Percentiles rank a stretch among this genome's conserved stretches.
These are phyloP conservation scores for Begonia peltatifolia DNA, from an alignment of 306 rosid species.

Conservation along the genomic window DNA sequence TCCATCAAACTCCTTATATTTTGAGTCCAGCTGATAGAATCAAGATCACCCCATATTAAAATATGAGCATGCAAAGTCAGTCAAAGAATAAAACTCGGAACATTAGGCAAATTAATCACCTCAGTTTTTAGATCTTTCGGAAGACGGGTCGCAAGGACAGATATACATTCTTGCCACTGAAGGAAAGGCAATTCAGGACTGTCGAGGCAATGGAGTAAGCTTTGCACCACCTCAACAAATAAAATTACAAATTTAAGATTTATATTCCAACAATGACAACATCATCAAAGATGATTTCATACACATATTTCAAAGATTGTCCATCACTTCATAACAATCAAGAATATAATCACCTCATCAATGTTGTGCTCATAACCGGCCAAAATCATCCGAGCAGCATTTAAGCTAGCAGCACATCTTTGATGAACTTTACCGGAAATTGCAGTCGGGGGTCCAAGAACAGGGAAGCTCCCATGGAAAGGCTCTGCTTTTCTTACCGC, in stretches of 20 bases:
- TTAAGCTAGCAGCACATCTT: slow-evolving; percentile 81
- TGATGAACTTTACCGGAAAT: slow-evolving; percentile 94
- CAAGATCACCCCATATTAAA: slow-evolving; percentile 9
- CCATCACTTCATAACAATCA: not conserved
- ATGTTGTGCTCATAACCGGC: slow-evolving; percentile 93
- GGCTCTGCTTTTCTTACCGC: slow-evolving; percentile 94
- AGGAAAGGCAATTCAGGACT: slow-evolving; percentile 94
- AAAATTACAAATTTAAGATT: not conserved
- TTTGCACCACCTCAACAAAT: slow-evolving; percentile 71
- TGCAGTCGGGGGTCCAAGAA: slow-evolving; percentile 86
- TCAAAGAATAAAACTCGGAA: slow-evolving; percentile 14
- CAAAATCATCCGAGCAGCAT: slow-evolving; percentile 83
- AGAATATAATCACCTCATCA: slow-evolving; percentile 52
- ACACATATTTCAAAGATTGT: too few relatives aligned
- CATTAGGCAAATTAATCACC: slow-evolving; percentile 22
- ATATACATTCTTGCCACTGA: slow-evolving; percentile 98
- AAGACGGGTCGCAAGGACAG: slow-evolving; percentile 89
- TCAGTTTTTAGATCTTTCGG: slow-evolving; percentile 81
- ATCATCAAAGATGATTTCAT: too few relatives aligned
- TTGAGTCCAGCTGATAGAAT: slow-evolving; percentile 74
- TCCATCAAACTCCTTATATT: slow-evolving; percentile 59
- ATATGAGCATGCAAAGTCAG: slow-evolving; percentile 6
- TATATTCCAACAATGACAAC: too few relatives aligned
- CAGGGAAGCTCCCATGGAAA: slow-evolving; percentile 72
- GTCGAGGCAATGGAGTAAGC: slow-evolving; percentile 84